Base-by-base conservation (phyloP, 768 basidiomycete genomes). In the Suillus lakei region DNA sequence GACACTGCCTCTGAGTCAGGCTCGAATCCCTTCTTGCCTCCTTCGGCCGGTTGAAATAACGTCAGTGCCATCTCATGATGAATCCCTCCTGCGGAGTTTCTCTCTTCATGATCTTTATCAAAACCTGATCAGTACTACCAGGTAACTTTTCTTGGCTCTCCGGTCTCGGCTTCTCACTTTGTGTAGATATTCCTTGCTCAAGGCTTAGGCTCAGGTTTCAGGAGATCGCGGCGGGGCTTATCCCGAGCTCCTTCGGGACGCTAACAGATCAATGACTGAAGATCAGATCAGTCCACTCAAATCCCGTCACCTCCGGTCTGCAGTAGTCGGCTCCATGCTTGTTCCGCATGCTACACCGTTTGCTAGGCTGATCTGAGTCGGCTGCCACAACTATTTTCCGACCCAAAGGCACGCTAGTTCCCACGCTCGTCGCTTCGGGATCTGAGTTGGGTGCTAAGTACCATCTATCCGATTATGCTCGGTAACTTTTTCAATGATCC, bases 111-210 rank as follows among this genome's bases (percentile, higher is more conserved):
- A 16, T 84, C 84, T 0, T 72, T 84, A 10, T 70, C 79, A 0
- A 71, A 80, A 61, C 80, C 76, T 1, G 73, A 80, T 23, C 76
- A 78, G 46, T 82, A 77, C 65, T 84, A 81, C 64, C 81, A 83
- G 72, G 81, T 83, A 13, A 5, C 72, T 66, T 77, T 10, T 26
- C 10, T 7, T 28, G 30, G 21, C n/a, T 12, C 26, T 21, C 5
- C 44, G 30, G 38, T 23, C 21, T 21, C 26, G 39, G 8, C 38
- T 10, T 18, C 34, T 46, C 8, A 39, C 46, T 65, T 3, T 59
- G 15, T 28, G 13, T 56, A 85, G 82, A 72, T 87, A 4, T 80
- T 87, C 67, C 76, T 87, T 16, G 68, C 80, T 0, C 84, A 86
- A 71, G 86, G 86, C 0, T 50, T 87, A 5, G 80, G 78, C 0